Conservation (phyloP, 2,329 filamentous ascomycete genomes). For the Pleoardoris graminearum region DNA sequence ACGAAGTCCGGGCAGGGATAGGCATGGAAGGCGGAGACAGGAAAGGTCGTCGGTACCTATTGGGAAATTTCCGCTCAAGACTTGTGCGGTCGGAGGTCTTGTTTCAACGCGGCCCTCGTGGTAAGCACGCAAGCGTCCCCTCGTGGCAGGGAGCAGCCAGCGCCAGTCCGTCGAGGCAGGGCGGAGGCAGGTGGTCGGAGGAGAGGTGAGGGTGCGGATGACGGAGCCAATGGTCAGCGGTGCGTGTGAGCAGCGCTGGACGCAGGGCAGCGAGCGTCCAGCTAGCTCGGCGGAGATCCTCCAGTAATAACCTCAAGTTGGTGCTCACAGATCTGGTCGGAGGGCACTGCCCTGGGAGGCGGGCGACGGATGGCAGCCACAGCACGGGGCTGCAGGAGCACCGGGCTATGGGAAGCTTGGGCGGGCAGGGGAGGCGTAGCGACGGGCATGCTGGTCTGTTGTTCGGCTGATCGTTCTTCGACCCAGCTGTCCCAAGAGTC, state of each 20-base stretch:
- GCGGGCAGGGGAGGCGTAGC: slow-evolving; percentile 36
- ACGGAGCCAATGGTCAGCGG: slow-evolving; percentile 24
- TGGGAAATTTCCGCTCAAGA: slow-evolving; percentile 20
- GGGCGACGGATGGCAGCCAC: slow-evolving; percentile 45
- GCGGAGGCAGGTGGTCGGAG: slow-evolving; percentile 19
- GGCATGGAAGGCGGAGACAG: slow-evolving; percentile 15
- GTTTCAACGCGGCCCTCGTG: slow-evolving; percentile 10
- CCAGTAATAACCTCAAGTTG: slow-evolving; percentile 46
- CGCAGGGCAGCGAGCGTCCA: slow-evolving; percentile 32
- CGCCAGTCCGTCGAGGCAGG: slow-evolving; percentile 11
- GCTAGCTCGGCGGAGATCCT: slow-evolving; percentile 42
- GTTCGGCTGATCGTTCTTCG: slow-evolving; percentile 50
- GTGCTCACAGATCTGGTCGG: slow-evolving; percentile 39
- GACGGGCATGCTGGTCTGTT: slow-evolving; percentile 39
- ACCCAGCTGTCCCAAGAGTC: slow-evolving; percentile 34
- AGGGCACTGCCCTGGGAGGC: slow-evolving; percentile 41
- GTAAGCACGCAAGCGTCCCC: slow-evolving; percentile 10
- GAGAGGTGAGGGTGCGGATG: slow-evolving; percentile 22
- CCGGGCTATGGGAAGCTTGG: slow-evolving; percentile 41
- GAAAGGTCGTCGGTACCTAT: slow-evolving; percentile 32
- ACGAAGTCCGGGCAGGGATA: slow-evolving; percentile 27
- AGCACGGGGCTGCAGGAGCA: slow-evolving; percentile 42
- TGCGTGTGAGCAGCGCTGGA: slow-evolving; percentile 30
- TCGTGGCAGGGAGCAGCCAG: slow-evolving; percentile 10
- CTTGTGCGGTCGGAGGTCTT: slow-evolving; percentile 17